Base-by-base conservation (phyloP, 768 basidiomycete genomes). In the Dioszegia crocea region DNA sequence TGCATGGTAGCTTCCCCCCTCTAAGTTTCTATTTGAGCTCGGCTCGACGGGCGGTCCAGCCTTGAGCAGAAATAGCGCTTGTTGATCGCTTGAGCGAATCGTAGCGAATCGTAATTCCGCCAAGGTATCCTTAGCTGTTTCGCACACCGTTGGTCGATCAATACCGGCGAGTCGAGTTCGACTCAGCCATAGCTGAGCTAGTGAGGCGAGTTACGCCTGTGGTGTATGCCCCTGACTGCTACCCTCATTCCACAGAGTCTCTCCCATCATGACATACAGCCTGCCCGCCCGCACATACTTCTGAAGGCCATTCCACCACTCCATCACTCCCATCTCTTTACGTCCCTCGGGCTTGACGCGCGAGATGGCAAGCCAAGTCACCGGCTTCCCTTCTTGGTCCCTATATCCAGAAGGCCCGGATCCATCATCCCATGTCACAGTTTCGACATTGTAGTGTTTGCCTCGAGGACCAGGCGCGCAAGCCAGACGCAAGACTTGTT, bases 231-330 rank as follows among this genome's bases (percentile, higher is more conserved):
- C n/a, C 31, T 21, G 33, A 36, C 21, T 27, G 30, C 19, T 14
- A 17, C 3, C 4, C 19, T 12, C n/a, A 4, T 6, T 3, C 17
- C 24, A 53, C 14, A 6, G 33, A 33, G 33, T 6, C 14, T n/a
- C 21, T 14, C 51, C 51, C 11, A 53, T 30, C 14, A 9, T 40
- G 36, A 40, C 26, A 36, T 40, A 40, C 38, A 26, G 33, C 33
- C 33, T 53, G 11, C 49, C 49, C 21, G 51, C 51, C 23, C 51
- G 51, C 1, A 26, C 16, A 29, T 12, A 41, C 23, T 38, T 51
- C 30, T 65, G 68, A 14, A 84, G 77, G 1, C 89, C 89, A 71
- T 88, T 89, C 88, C 88, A 90, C 85, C 88, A 91, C 50, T 86
- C 85, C 59, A 78, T 82, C 2, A 84, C 85, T 14, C 68, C 70